These are phyloP conservation scores for Penicillium cosmopolitanum DNA, from an alignment of 495 filamentous ascomycete genomes.

Conservation along the genomic window DNA sequence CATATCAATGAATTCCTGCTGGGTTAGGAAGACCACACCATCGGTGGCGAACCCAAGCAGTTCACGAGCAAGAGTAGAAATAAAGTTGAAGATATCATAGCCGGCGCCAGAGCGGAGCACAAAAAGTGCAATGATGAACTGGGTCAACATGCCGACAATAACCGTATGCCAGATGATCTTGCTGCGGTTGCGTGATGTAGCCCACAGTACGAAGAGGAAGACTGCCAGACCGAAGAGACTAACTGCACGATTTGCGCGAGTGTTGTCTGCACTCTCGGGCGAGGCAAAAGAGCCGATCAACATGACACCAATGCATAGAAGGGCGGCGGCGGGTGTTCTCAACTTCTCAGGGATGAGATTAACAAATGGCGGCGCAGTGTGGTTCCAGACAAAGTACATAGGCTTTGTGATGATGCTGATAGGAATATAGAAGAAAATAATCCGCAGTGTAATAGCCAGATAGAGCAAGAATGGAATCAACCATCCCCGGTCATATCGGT, in stretches of 20 bases:
- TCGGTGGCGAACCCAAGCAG: constrained; percentile 71
- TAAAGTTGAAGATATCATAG: constrained; percentile 86
- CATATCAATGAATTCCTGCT: constrained; percentile 33
- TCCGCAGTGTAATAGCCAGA: constrained; percentile 70
- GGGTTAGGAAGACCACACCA: constrained; percentile 74
- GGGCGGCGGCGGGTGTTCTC: constrained; percentile 60
- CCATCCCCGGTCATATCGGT: constrained; percentile 77
- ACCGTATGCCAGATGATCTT: constrained; percentile 71
- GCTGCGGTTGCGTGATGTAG: constrained; percentile 71
- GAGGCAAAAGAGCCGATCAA: constrained; percentile 75
- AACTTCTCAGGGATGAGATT: constrained; percentile 63
- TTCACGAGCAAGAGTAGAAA: constrained; percentile 68
- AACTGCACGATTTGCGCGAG: constrained; percentile 74
- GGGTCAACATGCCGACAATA: constrained; percentile 82
- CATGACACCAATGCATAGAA: constrained; percentile 67
- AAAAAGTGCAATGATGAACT: constrained; percentile 87
- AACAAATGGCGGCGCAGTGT: constrained; percentile 57
- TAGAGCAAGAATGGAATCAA: constrained; percentile 83
- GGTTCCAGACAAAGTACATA: constrained; percentile 65
- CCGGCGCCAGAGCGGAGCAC: constrained; percentile 77
- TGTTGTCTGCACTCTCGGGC: constrained; percentile 72
- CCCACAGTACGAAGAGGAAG: constrained; percentile 66
- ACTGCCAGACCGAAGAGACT: constrained; percentile 80
- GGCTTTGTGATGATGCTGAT: constrained; percentile 66
- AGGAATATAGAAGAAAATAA: constrained; percentile 75